phyloP scores from a whole-genome alignment of 2,329 filamentous ascomycete genomes.

The Coniochaeta sp. region DNA sequence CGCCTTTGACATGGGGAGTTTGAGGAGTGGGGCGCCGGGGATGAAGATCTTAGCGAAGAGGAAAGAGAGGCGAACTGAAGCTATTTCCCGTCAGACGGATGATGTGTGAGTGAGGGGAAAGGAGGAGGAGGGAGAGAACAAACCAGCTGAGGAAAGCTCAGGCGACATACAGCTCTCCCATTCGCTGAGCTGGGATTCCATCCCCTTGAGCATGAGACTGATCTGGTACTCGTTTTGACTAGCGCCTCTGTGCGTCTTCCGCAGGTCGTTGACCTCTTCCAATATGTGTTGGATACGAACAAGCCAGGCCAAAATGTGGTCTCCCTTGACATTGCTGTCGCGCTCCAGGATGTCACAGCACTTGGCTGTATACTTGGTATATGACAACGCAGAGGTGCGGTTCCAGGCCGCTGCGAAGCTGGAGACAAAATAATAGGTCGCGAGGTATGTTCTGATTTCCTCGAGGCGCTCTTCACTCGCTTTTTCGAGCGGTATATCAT shows the following conservation, averaged over 20 bases:
- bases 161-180: constrained; percentile 28
- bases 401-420: constrained; percentile 33
- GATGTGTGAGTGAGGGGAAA: neutral
- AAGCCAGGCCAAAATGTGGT: constrained; percentile 35
- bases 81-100: constrained; percentile 11
- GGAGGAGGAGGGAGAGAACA: constrained; percentile 3
- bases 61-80: constrained; percentile 23
- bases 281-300: constrained; percentile 31
- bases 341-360: constrained; percentile 37
- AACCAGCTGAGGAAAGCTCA: constrained; percentile 21
- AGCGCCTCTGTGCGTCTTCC: constrained; percentile 16
- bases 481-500: constrained; percentile 6
- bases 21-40: constrained; percentile 28
- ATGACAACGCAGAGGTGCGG: constrained; percentile 22
- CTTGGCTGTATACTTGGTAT: constrained; percentile 33
- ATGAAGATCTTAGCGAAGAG: constrained; percentile 32
- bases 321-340: constrained; percentile 26
- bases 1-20: constrained; percentile 9
- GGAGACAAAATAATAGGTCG: constrained; percentile 31
- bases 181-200: constrained; percentile 38
- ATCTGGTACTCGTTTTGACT: constrained; percentile 31
- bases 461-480: constrained; percentile 25
- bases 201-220: constrained; percentile 36
- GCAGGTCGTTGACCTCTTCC: constrained; percentile 27
- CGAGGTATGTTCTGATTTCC: constrained; percentile 36